These are phyloP conservation scores for Avena insularis DNA, from an alignment of 176 grass and related monocot genomes.

Conservation along the genomic window DNA sequence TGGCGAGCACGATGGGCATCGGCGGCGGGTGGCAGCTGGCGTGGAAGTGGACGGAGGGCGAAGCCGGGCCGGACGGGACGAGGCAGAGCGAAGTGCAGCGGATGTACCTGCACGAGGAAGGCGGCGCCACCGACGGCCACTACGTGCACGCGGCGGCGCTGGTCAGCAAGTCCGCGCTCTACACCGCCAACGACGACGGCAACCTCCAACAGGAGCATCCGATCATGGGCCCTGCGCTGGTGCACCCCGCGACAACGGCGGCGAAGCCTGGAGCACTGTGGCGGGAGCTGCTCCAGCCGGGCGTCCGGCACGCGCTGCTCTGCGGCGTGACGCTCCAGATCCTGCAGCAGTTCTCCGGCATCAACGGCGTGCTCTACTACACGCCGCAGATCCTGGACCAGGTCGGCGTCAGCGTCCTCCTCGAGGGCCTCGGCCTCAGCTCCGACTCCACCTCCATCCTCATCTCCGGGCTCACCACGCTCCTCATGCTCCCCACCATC, in stretches of 20 bases:
- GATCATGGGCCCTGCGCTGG: neutral
- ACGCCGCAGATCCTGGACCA: constrained; percentile 52
- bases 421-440: neutral
- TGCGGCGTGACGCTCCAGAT: constrained; percentile 30
- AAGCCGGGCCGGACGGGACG: constrained; percentile 27
- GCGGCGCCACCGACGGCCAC: neutral
- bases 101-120: constrained; percentile 84
- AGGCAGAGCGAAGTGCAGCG: constrained; percentile 52
- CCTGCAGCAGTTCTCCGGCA: constrained; percentile 85
- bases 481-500: constrained; percentile 84
- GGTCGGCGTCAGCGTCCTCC: constrained; percentile 16
- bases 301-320: neutral
- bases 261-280: neutral
- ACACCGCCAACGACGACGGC: neutral
- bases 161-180: constrained; percentile 65
- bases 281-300: constrained; percentile 13
- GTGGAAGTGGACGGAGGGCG: constrained; percentile 62
- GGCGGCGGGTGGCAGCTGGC: constrained; percentile 87
- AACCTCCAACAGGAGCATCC: neutral
- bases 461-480: constrained; percentile 70
- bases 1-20: constrained; percentile 63
- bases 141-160: constrained; percentile 71
- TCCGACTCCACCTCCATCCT: constrained; percentile 49
- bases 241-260: neutral
- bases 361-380: constrained; percentile 85